Base-by-base conservation (phyloP, 805 yeast species). In the Candida wancherniae region DNA sequence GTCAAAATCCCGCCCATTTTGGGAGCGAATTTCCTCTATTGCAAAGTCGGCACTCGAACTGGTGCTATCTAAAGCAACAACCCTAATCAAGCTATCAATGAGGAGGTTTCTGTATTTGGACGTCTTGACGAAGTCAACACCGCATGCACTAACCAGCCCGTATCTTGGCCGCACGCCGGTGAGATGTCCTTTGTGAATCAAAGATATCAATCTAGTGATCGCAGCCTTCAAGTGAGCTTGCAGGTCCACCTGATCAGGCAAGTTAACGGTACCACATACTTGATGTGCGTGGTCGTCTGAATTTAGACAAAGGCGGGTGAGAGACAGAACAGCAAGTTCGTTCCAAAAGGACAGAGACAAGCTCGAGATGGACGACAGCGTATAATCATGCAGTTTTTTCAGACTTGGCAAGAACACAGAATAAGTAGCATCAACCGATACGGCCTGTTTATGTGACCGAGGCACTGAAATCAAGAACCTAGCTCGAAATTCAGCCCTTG, bases 401-500 rank as follows among this genome's bases (percentile, higher is more conserved):
- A 35, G 40, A 8, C 19, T 27, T 15, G 26, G 34, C 15, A 25
- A 35, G 22, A 26, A 15, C 14, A 44, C 28, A 28, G 36, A 16
- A 28, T 32, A 44, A 29, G 19, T 32, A 4, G 31, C 15, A 22
- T 36, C 39, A 19, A 44, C 37, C 5, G 29, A 12, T 8, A 36
- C 44, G 10, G 37, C 31, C 11, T 14, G 15, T 13, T 21, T 22
- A 24, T 24, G 33, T 11, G 34, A 28, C 16, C 24, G 31, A 12
- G 26, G 36, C 24, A 25, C 34, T 6, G 36, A 44, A 5, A 71
- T 49, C 12, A 71, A 59, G 37, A 51, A 74, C 70, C 48, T 77
- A 53, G 45, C 86, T 75, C 96, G 67, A 22, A 88, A 60, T 53
- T 90, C 98, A 4, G 80, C 71, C 33, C 70, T 71, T 22, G 77